Evolutionary conservation across 2,329 filamentous ascomycete species (phyloP).

Genomic region (Emergomyces pasteurianus): DNA sequence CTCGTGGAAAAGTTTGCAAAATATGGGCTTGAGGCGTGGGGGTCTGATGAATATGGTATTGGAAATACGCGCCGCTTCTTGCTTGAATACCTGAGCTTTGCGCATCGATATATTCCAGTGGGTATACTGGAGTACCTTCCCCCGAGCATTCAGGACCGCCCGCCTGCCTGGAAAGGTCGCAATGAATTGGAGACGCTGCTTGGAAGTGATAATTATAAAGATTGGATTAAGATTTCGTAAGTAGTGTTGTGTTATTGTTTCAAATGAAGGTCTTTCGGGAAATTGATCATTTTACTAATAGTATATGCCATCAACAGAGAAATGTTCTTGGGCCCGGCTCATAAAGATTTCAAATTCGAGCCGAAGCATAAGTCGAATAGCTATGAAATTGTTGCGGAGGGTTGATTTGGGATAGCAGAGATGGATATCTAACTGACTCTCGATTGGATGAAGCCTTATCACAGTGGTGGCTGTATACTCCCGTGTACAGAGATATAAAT

Average conservation of each 20-base stretch:
- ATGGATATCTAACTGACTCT: no score
- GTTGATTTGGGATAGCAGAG: slow-evolving; percentile 19
- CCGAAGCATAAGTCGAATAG: slow-evolving; percentile 96
- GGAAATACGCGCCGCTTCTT: slow-evolving; percentile 85
- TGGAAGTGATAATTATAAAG: slow-evolving; percentile 80
- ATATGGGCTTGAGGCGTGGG: slow-evolving; percentile 90
- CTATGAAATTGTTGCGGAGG: slow-evolving; percentile 60
- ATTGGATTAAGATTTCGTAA: slow-evolving; percentile 98
- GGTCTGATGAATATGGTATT: slow-evolving; percentile 85
- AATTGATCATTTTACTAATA: not conserved
- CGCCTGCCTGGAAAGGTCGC: slow-evolving; percentile 69
- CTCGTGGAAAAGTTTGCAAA: slow-evolving; percentile 83
- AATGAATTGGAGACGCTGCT: slow-evolving; percentile 91
- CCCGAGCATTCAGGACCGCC: slow-evolving; percentile 76
- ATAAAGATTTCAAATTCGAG: slow-evolving; percentile 83
- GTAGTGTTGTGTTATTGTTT: slow-evolving; percentile 19
- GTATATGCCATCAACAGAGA: slow-evolving; percentile 48
- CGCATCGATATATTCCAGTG: slow-evolving; percentile 80
- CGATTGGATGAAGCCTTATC: not conserved
- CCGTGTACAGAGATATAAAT: not conserved
- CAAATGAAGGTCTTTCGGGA: slow-evolving; percentile 2
- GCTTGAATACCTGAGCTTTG: slow-evolving; percentile 91
- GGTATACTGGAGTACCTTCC: slow-evolving; percentile 81
- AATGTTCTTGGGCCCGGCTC: slow-evolving; percentile 90
- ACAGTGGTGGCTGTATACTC: not conserved